Conservation (phyloP, 371 early-diverging fungal genomes). For the Choanephora cucurbitarum region DNA sequence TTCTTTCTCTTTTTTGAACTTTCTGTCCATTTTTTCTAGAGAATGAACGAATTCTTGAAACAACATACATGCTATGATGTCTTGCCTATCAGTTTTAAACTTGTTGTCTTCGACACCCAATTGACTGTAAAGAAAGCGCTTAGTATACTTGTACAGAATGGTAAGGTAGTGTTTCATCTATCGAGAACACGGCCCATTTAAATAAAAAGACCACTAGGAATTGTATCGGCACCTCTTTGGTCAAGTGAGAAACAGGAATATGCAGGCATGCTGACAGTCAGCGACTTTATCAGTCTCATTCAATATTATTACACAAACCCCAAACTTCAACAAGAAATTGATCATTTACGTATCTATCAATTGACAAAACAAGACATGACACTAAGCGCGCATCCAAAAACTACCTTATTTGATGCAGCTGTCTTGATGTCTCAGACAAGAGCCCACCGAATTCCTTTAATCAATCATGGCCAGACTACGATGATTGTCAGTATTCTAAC, state of each 20-base stretch:
- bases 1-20: conserved; percentile 4
- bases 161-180: conserved; percentile 42
- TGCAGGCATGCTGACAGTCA: conserved; percentile 86
- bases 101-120: conserved; percentile 82
- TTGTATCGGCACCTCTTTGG: conserved; percentile 89
- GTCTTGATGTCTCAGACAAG: conserved; percentile 67
- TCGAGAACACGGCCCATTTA: too few relatives aligned
- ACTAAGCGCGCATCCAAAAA: conserved; percentile 68
- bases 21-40: conserved; percentile 2
- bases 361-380: conserved; percentile 50
- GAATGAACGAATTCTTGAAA: conserved; percentile 57
- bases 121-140: conserved; percentile 86
- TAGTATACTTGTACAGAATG: conserved; percentile 83
- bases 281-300: conserved; percentile 87
- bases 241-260: conserved; percentile 71
- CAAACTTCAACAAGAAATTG: conserved; percentile 74
- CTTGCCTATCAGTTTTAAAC: conserved; percentile 78
- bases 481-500: conserved; percentile 86
- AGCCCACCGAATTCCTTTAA: conserved; percentile 79
- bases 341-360: conserved; percentile 67
- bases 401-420: conserved; percentile 75
- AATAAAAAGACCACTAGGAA: conserved; percentile 60
- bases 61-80: conserved; percentile 80
- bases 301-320: conserved; percentile 75
- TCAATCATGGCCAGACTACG: conserved; percentile 61